Percentiles rank a stretch among this genome's conserved stretches.
Conservation (phyloP, 805 yeast genomes). For the Lipomyces orientalis region DNA sequence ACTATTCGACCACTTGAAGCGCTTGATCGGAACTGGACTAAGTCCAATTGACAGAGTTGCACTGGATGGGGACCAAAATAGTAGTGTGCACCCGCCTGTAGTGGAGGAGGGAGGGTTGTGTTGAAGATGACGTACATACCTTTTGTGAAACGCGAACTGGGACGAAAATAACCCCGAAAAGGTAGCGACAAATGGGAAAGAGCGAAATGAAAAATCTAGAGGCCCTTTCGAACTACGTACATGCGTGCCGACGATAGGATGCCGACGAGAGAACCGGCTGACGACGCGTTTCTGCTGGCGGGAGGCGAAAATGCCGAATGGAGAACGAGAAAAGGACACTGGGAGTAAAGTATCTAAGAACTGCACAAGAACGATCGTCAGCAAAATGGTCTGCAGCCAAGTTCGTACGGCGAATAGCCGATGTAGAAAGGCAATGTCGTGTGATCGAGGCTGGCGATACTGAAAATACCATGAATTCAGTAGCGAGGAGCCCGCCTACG, state of each 20-base stretch:
- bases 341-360: neutral
- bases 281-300: conserved; percentile 1
- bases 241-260: conserved; percentile 5
- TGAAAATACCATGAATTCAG: neutral
- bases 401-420: neutral
- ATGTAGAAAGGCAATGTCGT: neutral
- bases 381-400: neutral
- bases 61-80: neutral
- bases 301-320: neutral
- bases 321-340: neutral
- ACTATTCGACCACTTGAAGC: neutral
- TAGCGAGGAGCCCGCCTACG: neutral
- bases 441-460: neutral
- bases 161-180: neutral
- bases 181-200: neutral
- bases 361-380: neutral
- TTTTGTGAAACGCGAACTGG: neutral
- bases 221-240: neutral
- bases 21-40: neutral
- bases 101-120: too few species aligned
- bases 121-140: neutral
- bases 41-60: neutral
- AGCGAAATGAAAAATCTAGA: neutral
- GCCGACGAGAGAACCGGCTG: neutral
- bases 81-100: neutral